Base-by-base conservation (phyloP, 2,329 filamentous ascomycete species). In the Zarea fungicola region DNA sequence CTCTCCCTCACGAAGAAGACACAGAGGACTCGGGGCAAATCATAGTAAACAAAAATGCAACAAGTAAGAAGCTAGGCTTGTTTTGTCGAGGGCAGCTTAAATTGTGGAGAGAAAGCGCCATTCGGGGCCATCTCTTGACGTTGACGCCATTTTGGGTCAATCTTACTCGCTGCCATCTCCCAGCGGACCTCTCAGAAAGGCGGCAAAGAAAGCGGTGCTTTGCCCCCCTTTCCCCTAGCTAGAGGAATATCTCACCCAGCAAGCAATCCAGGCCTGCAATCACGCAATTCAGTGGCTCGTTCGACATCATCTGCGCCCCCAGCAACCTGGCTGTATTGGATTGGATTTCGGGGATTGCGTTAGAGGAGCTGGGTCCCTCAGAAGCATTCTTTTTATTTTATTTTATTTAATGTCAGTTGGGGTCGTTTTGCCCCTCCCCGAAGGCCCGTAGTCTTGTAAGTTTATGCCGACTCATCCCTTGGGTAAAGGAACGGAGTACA, bases 241-340 rank as follows among this genome's bases (percentile, higher is more conserved):
- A 42, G 19, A 44, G 44, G 25, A 40, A 32, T 31, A 35, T 14
- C 25, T 25, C 18, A 25, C 26, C 18, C 18, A 34, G 29, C 4
- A 25, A 16, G 6, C 10, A 34, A 8, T 34, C 10, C 6, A 34
- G 19, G 16, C 28, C 29, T 42, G 45, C 32, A 39, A 52, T 44
- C 49, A 52, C 49, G 49, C 49, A 48, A 52, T 52, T 48, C 34
- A 35, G 49, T 52, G 49, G 49, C 49, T 52, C 31, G 18, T 21
- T 48, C 37, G 41, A 43, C 49, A 48, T 42, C 49, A 47, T 47
- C n/a, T n/a, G n/a, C n/a, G n/a, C n/a, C n/a, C n/a, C n/a, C n/a
- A n/a, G n/a, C n/a, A n/a, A n/a, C n/a, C n/a, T n/a, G n/a, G n/a
- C n/a, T n/a, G n/a, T n/a, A n/a, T n/a, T n/a, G n/a, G n/a, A n/a